Percentiles rank a stretch among this genome's conserved stretches.
Conservation (phyloP, 2,329 filamentous ascomycete genomes). For the Penicillium janthinellum region DNA sequence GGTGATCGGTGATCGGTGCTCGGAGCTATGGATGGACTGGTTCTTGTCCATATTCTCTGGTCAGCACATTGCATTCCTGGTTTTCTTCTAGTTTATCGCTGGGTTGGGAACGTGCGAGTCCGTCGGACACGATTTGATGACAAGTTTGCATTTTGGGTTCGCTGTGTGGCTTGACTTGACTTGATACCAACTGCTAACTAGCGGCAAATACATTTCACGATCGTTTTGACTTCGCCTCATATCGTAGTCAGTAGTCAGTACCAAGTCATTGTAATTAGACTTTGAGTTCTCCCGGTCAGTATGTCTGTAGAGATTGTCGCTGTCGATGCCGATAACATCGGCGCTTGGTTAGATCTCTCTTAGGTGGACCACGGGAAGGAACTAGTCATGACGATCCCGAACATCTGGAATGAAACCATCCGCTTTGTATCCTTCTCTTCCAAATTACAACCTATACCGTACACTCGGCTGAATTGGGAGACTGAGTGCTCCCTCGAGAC, state of each 20-base stretch:
- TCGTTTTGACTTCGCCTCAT: not conserved
- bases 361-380: slow-evolving; percentile 35
- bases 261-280: too few species aligned
- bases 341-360: not conserved
- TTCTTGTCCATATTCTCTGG: not conserved
- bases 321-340: not conserved
- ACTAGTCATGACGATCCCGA: slow-evolving; percentile 36
- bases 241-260: not conserved
- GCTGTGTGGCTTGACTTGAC: not conserved
- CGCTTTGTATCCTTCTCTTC: slow-evolving; percentile 98
- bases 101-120: not conserved
- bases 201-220: slow-evolving; percentile 5
- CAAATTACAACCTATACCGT: slow-evolving; percentile 77
- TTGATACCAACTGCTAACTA: slow-evolving; percentile 12
- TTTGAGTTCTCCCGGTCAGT: too few species aligned
- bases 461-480: slow-evolving; percentile 84
- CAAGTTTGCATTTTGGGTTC: not conserved
- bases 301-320: not conserved
- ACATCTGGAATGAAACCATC: slow-evolving; percentile 63
- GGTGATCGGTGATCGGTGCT: not conserved
- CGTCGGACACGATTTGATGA: not conserved
- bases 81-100: not conserved
- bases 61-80: not conserved
- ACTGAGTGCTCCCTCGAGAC: slow-evolving; percentile 85
- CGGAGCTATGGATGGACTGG: slow-evolving; percentile 3